Percentiles rank a stretch among this genome's conserved stretches.
Evolutionary conservation across 495 filamentous ascomycete species (phyloP).

Genomic region (Xylaria longipes): DNA sequence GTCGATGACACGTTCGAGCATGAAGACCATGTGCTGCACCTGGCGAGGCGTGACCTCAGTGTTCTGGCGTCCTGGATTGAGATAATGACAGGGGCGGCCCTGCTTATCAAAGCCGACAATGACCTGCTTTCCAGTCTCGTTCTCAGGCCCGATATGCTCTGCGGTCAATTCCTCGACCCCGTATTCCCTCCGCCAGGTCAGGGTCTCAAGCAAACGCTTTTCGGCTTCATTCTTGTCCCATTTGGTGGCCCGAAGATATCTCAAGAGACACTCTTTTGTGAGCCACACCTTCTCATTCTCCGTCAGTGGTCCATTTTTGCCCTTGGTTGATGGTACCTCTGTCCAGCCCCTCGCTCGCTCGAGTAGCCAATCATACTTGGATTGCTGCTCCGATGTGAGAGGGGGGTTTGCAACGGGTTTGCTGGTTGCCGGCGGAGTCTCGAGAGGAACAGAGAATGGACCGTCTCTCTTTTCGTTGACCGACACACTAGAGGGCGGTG

Average conservation of each 20-base stretch:
- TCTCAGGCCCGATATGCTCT: constrained; percentile 87
- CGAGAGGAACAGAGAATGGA: constrained; percentile 73
- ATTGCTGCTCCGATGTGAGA: constrained; percentile 77
- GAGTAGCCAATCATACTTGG: constrained; percentile 81
- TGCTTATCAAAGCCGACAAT: constrained; percentile 86
- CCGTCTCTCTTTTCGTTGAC: constrained; percentile 51
- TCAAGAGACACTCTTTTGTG: constrained; percentile 87
- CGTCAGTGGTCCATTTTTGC: constrained; percentile 68
- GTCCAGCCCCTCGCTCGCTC: constrained; percentile 71
- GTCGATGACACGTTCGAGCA: constrained; percentile 90
- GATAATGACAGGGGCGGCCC: constrained; percentile 83
- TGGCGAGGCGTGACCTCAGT: constrained; percentile 90
- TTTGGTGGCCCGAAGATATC: constrained; percentile 92
- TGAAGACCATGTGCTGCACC: constrained; percentile 91
- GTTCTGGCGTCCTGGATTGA: constrained; percentile 89
- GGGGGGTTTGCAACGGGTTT: constrained; percentile 58
- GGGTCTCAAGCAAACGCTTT: constrained; percentile 76
- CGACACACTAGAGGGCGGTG: constrained; percentile 31
- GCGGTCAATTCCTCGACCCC: constrained; percentile 73
- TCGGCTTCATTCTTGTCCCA: constrained; percentile 81
- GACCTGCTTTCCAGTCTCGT: constrained; percentile 95
- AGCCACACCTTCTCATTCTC: constrained; percentile 88
- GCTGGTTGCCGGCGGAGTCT: constrained; percentile 61
- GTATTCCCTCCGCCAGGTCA: constrained; percentile 90
- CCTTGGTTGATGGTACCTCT: constrained; percentile 69